A percentile compares a stretch with the other conserved stretches of the same genome.
Conservation (phyloP, 768 basidiomycete genomes). For the Pleurotus platypus region DNA sequence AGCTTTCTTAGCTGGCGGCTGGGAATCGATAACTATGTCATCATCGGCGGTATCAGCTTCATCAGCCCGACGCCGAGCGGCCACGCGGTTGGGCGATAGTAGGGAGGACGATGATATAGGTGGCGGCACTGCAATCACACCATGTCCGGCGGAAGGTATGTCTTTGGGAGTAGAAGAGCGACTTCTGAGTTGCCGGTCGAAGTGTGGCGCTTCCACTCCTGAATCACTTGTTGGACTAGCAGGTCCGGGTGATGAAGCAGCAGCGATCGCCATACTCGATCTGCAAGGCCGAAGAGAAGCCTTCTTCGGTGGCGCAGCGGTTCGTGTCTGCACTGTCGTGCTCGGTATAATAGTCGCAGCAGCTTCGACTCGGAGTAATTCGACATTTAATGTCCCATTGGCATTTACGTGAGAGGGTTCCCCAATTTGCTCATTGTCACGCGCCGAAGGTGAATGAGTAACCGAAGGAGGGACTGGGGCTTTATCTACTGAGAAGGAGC, state of each 20-base stretch:
- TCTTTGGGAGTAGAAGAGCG: neutral
- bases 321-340: neutral
- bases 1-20: neutral
- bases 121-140: neutral
- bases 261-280: neutral
- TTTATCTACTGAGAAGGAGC: too few species aligned
- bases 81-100: neutral
- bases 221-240: neutral
- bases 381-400: neutral
- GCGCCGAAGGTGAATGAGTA: neutral
- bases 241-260: neutral
- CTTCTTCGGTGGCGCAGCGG: neutral
- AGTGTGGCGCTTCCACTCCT: constrained; percentile 5
- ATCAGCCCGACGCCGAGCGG: neutral
- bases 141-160: neutral
- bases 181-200: neutral
- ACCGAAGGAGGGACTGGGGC: neutral
- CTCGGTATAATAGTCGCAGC: neutral
- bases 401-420: constrained; percentile 1
- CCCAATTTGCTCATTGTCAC: neutral
- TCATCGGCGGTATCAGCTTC: neutral
- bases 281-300: constrained; percentile 1
- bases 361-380: neutral
- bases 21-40: neutral
- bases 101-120: neutral